phyloP scores from a whole-genome alignment of 2,329 filamentous ascomycete genomes.

The Botrytis deweyae region DNA sequence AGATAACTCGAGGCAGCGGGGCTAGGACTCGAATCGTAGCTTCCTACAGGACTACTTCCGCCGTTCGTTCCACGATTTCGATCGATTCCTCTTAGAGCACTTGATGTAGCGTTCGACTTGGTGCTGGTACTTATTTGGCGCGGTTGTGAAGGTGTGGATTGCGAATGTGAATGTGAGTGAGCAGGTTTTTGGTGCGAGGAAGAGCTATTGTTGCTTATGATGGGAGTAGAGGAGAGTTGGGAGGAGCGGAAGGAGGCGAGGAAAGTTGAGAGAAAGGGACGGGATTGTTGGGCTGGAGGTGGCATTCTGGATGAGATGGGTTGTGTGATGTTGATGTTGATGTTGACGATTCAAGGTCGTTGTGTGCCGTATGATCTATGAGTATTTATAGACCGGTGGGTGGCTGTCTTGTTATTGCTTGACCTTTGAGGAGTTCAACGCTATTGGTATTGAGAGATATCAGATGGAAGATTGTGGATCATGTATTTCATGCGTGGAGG shows the following conservation, averaged over 20 bases:
- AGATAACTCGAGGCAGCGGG: conserved; percentile 2
- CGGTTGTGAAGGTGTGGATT: conserved; percentile 19
- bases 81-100: conserved; percentile 25
- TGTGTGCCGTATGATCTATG: not conserved
- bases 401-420: not conserved
- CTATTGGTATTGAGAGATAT: not conserved
- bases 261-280: conserved; percentile 40
- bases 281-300: conserved; percentile 35
- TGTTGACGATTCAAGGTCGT: not conserved
- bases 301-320: not conserved
- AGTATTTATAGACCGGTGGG: not conserved
- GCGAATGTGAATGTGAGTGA: conserved; percentile 32
- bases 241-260: conserved; percentile 39
- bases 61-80: not conserved
- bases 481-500: not conserved
- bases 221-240: conserved; percentile 27
- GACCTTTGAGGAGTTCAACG: not conserved
- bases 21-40: conserved; percentile 17
- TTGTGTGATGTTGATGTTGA: not conserved
- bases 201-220: conserved; percentile 28
- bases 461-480: conserved; percentile 4
- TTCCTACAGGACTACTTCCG: conserved; percentile 22
- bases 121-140: conserved; percentile 13
- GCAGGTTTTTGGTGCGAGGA: conserved; percentile 27
- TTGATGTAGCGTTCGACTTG: conserved; percentile 30